Base-by-base conservation (phyloP, 495 filamentous ascomycete species). In the Podospora didyma region DNA sequence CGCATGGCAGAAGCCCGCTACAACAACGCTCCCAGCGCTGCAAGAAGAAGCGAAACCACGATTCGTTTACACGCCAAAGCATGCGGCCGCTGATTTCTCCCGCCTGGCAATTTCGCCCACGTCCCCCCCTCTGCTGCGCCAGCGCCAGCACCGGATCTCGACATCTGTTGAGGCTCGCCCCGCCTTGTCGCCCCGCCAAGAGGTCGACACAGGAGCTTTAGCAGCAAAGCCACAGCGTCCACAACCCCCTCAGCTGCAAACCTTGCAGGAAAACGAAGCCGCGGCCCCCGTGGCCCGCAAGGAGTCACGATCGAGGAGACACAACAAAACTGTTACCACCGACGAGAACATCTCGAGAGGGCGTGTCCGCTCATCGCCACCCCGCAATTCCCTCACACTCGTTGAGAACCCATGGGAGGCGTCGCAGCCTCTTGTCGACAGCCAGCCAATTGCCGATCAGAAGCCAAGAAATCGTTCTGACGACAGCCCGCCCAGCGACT, bases 61-160 rank as follows among this genome's bases (percentile, higher is more conserved):
- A 1, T 61, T 59, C 42, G 55, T 59, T 37, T 70, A 70, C 47
- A 39, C 62, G n/a, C 67, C 67, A 17, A 61, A 54, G 23, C 67
- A 70, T 52, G 67, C 67, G 5, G 67, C 67, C 28, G 42, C 67
- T 28, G 67, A 70, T 21, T 70, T 68, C 12, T 62, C 58, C 0
- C 65, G 59, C 10, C 17, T 68, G 37, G 41, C 56, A 3, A 52
- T 65, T 0, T 46, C 59, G 22, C 56, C 57, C 6, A 21, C 52
- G 16, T 31, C 49, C n/a, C 49, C 48, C 6, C 31, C 45, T 6
- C 26, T 23, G n/a, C 51, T 45, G 7, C 58, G 46, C 46, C 26
- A 9, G 26, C 26, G 9, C 4, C 26, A 31, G 26, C 26, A 31
- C 4, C 26, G 4, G 9, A 31, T 9, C 9, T 31, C 26, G 9